Evolutionary conservation across 148 eudicot species (phyloP).

Genomic region (Amaranthus palmeri): DNA sequence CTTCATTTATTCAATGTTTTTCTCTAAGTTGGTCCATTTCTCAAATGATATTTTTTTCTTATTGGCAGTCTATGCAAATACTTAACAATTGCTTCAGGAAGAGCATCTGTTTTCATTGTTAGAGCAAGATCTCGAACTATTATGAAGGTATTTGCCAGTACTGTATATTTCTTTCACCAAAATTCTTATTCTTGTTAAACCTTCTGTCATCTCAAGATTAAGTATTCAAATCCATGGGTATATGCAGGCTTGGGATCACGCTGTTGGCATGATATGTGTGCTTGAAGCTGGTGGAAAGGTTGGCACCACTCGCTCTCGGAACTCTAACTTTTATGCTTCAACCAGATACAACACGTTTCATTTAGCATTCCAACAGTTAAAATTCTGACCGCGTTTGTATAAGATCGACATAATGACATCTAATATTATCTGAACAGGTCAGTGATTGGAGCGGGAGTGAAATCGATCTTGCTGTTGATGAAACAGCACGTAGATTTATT

Average conservation of each 20-base stretch:
- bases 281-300: constrained; percentile 98
- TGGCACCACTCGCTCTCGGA: constrained; percentile 7
- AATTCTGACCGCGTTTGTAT: not conserved
- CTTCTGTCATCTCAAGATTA: not conserved
- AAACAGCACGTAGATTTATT: constrained; percentile 54
- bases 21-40: not conserved
- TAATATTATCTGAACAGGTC: constrained; percentile 42
- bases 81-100: constrained; percentile 85
- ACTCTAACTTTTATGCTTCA: not conserved
- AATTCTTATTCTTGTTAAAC: not conserved
- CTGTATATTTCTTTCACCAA: not conserved
- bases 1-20: not conserved
- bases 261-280: constrained; percentile 87
- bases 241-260: constrained; percentile 90
- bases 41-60: not conserved
- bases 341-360: not conserved
- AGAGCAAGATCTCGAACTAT: constrained; percentile 40
- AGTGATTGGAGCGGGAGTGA: constrained; percentile 77
- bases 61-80: constrained; percentile 76
- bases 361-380: not conserved
- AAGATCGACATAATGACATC: constrained; percentile 3
- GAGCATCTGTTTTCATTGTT: constrained; percentile 68
- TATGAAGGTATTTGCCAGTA: constrained; percentile 47
- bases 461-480: constrained; percentile 75
- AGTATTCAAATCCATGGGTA: constrained; percentile 14